Evolutionary conservation across 805 yeast genomes (phyloP), one percentile per base, ranked within the genome.

Genomic region (Clavispora carvajalis): DNA sequence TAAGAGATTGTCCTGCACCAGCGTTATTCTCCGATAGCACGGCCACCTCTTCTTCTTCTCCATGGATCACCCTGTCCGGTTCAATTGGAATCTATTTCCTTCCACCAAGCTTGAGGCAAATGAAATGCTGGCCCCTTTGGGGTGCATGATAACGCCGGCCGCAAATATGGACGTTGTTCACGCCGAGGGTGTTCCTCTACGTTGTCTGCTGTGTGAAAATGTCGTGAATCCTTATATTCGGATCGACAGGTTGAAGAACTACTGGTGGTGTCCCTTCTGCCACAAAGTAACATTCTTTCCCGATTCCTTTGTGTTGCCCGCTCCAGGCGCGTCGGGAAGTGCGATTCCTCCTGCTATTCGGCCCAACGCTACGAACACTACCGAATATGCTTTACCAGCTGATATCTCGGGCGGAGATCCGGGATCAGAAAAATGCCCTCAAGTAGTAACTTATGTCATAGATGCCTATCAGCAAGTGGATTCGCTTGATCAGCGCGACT

Each of bases 21-120:
- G 16, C 5, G n/a, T n/a, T 18, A 12, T 28, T 16, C 31, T 28
- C 31, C 19, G 31, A 28, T 28, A 28, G 19, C 31, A 11, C 11
- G 4, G 16, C 31, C 8, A 28, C 30, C 16, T 15, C 31, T 28
- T 28, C 31, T 28, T 16, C 12, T 28, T 31, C 34, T 9, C 33
- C 34, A 31, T 31, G 34, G 34, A 17, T 6, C 15, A n/a, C 22
- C 23, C 36, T 8, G 22, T 24, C 17, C 38, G 85, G 43, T 82
- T 85, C 67, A 78, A 84, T 53, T 85, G 91, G 91, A 82, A 85
- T 60, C 51, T 65, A 9, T 60, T 68, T 46, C 72, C 73, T 1
- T 54, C 63, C 15, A 66, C 71, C 1, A 57, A 65, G 31, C 49
- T 65, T 5, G 73, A 68, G 42, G 59, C 58, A 4, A 51, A 59